Percentiles rank a stretch among this genome's conserved stretches.
Evolutionary conservation across 2,329 filamentous ascomycete genomes (phyloP).

Genomic region (Sporothrix pallida): DNA sequence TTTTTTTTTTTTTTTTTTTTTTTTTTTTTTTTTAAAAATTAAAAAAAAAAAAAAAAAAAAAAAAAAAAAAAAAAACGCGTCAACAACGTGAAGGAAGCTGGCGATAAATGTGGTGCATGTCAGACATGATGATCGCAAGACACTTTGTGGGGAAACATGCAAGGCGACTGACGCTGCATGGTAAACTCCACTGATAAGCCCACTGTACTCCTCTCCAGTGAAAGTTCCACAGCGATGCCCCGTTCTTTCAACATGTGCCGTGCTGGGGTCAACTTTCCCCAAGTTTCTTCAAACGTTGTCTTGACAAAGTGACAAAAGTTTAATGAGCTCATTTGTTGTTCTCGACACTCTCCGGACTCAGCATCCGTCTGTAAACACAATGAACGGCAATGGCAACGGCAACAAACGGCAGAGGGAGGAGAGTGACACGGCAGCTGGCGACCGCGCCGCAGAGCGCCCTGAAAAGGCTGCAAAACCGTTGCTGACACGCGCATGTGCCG

Average conservation of each 20-base stretch:
- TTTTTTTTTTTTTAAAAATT: too few relatives aligned
- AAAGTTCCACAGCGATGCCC: background rate
- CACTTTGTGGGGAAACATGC: slow-evolving; percentile 12
- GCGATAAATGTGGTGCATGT: background rate
- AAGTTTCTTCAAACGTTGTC: background rate
- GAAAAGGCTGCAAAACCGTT: slow-evolving; percentile 4
- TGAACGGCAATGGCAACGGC: background rate
- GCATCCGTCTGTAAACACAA: background rate
- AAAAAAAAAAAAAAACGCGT: background rate
- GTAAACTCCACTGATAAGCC: background rate
- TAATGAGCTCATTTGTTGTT: too few relatives aligned
- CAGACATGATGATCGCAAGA: background rate
- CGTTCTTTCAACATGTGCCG: background rate
- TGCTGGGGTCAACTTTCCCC: background rate
- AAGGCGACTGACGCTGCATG: background rate
- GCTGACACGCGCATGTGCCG: slow-evolving; percentile 5
- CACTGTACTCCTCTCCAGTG: background rate
- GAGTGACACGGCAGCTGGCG: background rate
- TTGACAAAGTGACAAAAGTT: background rate
- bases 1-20: too few relatives aligned
- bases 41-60: too few relatives aligned
- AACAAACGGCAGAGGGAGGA: slow-evolving; percentile 1
- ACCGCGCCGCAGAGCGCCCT: background rate
- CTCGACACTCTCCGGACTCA: too few relatives aligned
- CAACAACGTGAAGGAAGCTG: too few relatives aligned